Percentiles rank a stretch among this genome's conserved stretches.
Evolutionary conservation across 1,284 basidiomycete species (phyloP).

Genomic region (Austroboletus niveus): DNA sequence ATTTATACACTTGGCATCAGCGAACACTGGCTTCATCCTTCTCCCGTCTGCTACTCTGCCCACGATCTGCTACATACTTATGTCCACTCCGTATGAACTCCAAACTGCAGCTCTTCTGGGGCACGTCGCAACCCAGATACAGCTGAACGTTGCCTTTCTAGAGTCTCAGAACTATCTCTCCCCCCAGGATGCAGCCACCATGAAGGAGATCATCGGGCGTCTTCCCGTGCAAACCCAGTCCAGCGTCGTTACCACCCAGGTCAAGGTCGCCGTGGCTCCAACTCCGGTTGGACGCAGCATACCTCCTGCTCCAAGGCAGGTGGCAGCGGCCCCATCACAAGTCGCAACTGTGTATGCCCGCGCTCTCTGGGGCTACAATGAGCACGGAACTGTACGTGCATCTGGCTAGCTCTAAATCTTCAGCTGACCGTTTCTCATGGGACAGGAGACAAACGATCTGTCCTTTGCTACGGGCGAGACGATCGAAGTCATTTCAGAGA

Average conservation of each 20-base stretch:
- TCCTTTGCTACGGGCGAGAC: constrained; percentile 35
- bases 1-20: constrained; percentile 9
- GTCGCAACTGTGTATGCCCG: constrained; percentile 40
- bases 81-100: constrained; percentile 22
- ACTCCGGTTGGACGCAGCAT: constrained; percentile 10
- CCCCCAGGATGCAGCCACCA: constrained; percentile 44
- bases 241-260: constrained; percentile 12
- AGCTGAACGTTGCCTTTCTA: constrained; percentile 60
- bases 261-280: constrained; percentile 7
- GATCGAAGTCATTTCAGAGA: constrained; percentile 35
- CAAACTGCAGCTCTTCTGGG: constrained; percentile 43
- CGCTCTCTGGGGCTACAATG: constrained; percentile 68
- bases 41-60: background rate
- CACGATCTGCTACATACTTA: background rate
- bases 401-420: background rate
- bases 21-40: too few relatives aligned
- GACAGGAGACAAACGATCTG: constrained; percentile 50
- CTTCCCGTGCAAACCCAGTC: constrained; percentile 36
- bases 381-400: constrained; percentile 45
- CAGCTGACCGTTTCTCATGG: constrained; percentile 8
- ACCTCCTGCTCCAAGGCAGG: constrained; percentile 20
- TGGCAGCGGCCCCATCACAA: constrained; percentile 15
- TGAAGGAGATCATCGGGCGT: constrained; percentile 47
- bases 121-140: constrained; percentile 62
- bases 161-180: constrained; percentile 57